These are phyloP conservation scores for Eucalyptus marginata DNA, from an alignment of 345 rosid species.

Conservation along the genomic window DNA sequence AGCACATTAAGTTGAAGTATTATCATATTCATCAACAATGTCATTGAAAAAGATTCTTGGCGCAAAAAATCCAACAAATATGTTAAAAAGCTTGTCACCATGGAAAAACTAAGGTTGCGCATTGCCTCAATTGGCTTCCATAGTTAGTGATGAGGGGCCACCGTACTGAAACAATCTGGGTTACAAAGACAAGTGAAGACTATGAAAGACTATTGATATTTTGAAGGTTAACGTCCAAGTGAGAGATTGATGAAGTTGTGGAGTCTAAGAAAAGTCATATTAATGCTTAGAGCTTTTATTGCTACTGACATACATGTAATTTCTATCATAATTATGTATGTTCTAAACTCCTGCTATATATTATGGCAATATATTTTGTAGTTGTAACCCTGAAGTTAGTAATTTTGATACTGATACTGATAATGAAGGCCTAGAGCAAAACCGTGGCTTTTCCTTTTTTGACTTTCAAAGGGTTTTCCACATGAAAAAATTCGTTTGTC, in stretches of 20 bases:
- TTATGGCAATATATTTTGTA: too few species aligned
- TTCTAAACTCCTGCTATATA: too few species aligned
- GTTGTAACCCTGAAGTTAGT: too few species aligned
- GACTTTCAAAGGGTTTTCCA: too few species aligned
- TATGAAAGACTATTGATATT: not conserved
- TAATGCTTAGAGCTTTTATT: not conserved
- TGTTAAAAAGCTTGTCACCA: not conserved
- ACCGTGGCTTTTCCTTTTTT: too few species aligned
- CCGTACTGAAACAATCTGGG: not conserved
- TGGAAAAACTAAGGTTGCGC: accelerated
- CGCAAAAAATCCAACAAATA: not conserved
- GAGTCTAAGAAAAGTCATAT: not conserved
- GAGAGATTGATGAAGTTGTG: not conserved
- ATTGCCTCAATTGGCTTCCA: not conserved
- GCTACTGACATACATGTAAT: not conserved
- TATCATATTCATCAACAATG: not conserved
- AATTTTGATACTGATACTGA: too few species aligned
- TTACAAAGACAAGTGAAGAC: not conserved
- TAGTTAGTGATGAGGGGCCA: not conserved
- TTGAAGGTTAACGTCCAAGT: not conserved
- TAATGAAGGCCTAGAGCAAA: too few species aligned
- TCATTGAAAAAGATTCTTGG: not conserved
- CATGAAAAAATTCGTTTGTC: not conserved
- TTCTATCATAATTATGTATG: too few species aligned
- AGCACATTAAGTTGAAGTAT: not conserved